A percentile compares a stretch with the other conserved stretches of the same genome.
Evolutionary conservation across 83 land plant genomes (phyloP).

Genomic region (Diphasiastrum complanatum): DNA sequence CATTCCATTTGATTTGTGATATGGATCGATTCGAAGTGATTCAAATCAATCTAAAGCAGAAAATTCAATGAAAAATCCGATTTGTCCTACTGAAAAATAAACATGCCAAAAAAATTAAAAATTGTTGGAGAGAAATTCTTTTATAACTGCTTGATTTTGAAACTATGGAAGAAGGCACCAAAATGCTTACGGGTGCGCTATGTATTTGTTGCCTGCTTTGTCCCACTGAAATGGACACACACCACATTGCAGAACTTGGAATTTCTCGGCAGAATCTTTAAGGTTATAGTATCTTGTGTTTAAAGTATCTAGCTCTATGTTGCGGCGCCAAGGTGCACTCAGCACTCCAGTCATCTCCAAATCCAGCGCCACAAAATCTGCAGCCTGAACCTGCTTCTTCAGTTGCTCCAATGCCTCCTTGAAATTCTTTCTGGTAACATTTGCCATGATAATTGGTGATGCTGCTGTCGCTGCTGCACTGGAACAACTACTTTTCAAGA

Average conservation of each 20-base stretch:
- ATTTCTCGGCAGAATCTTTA: slow-evolving; percentile 78
- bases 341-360: slow-evolving; percentile 89
- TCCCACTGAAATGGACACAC: slow-evolving; percentile 89
- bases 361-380: slow-evolving; percentile 81
- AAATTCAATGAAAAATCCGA: no score
- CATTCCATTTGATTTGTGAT: no score
- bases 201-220: slow-evolving; percentile 29
- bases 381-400: slow-evolving; percentile 31
- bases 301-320: slow-evolving; percentile 53
- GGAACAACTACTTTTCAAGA: no score
- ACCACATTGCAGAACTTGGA: slow-evolving; percentile 85
- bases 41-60: no score
- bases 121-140: no score
- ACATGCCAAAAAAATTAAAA: no score
- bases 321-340: slow-evolving; percentile 76
- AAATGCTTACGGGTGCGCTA: slow-evolving; percentile 58
- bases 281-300: slow-evolving; percentile 64
- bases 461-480: no score
- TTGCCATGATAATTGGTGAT: no score
- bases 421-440: slow-evolving; percentile 66
- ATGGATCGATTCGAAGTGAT: no score
- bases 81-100: no score
- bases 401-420: slow-evolving; percentile 42
- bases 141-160: no score
- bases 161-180: neutral